phyloP scores from a whole-genome alignment of 768 basidiomycete species.

The Mrakia frigida region DNA sequence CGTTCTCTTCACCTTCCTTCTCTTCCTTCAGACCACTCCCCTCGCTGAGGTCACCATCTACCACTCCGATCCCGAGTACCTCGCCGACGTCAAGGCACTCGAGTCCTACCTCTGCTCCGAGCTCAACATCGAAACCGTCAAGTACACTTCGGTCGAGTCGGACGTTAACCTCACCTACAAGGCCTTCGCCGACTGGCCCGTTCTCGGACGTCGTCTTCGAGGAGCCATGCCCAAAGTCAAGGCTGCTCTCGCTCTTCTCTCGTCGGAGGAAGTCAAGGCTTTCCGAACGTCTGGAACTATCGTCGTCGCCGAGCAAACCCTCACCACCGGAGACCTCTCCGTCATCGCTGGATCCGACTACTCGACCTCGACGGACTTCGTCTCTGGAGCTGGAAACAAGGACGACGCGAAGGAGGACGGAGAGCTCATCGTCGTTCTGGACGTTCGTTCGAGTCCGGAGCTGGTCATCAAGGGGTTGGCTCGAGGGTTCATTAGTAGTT shows the following conservation, averaged over 20 bases:
- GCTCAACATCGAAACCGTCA: constrained; percentile 84
- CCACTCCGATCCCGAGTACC: constrained; percentile 77
- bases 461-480: constrained; percentile 81
- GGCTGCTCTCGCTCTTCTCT: constrained; percentile 71
- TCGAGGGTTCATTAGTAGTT: constrained; percentile 82
- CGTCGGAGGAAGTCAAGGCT: constrained; percentile 74
- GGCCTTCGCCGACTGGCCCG: constrained; percentile 90
- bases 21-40: constrained; percentile 59
- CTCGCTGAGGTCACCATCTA: constrained; percentile 87
- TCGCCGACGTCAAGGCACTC: constrained; percentile 76
- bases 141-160: constrained; percentile 83
- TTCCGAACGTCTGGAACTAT: constrained; percentile 72
- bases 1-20: constrained; percentile 8
- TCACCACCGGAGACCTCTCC: constrained; percentile 82
- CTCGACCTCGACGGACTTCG: constrained; percentile 44
- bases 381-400: constrained; percentile 43
- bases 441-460: constrained; percentile 79
- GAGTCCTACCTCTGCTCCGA: constrained; percentile 87
- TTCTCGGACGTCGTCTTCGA: constrained; percentile 85
- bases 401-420: constrained; percentile 48
- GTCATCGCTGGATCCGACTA: constrained; percentile 88
- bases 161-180: constrained; percentile 82
- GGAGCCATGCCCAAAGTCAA: constrained; percentile 86
- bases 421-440: constrained; percentile 89
- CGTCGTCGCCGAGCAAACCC: constrained; percentile 79